A percentile compares a stretch with the other conserved stretches of the same genome.
These are phyloP conservation scores for Amyloporia xantha DNA, from an alignment of 768 basidiomycete species.

Conservation along the genomic window DNA sequence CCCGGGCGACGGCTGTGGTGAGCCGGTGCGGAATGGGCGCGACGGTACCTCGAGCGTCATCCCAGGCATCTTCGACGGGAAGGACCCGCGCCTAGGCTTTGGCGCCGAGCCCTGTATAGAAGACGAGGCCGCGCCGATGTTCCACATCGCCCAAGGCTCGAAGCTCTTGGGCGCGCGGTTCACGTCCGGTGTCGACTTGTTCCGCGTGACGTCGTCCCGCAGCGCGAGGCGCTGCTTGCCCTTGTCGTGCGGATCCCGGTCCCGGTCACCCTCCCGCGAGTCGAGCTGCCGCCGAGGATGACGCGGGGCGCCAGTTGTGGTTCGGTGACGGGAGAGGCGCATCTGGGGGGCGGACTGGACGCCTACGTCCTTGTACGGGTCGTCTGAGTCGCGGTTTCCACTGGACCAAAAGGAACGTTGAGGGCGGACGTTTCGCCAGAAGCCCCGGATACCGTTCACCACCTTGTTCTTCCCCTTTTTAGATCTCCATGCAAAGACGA, in stretches of 20 bases:
- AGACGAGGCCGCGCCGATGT: slow-evolving; percentile 2
- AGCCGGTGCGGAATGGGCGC: slow-evolving; percentile 15
- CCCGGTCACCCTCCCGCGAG: not conserved
- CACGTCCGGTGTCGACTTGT: slow-evolving; percentile 19
- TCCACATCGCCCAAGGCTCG: slow-evolving; percentile 15
- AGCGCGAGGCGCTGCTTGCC: slow-evolving; percentile 19
- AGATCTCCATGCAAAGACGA: slow-evolving; percentile 57
- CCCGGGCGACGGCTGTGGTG: slow-evolving; percentile 22
- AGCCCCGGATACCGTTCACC: slow-evolving; percentile 49
- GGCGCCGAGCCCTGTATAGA: slow-evolving; percentile 1
- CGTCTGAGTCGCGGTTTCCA: slow-evolving; percentile 4
- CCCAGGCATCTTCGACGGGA: slow-evolving; percentile 16
- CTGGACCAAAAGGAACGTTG: slow-evolving; percentile 22
- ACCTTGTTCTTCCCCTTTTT: slow-evolving; percentile 20
- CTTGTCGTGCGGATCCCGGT: slow-evolving; percentile 18
- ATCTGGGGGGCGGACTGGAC: slow-evolving; percentile 27
- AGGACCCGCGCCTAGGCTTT: slow-evolving; percentile 25
- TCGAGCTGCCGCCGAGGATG: slow-evolving; percentile 17
- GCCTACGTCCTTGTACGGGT: slow-evolving; percentile 19
- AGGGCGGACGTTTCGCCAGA: slow-evolving; percentile 41
- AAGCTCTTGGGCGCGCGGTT: slow-evolving; percentile 4
- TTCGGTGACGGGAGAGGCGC: slow-evolving; percentile 8
- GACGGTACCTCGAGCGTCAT: slow-evolving; percentile 17
- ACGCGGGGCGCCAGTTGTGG: slow-evolving; percentile 14
- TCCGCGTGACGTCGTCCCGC: slow-evolving; percentile 8